Evolutionary conservation across 805 yeast genomes (phyloP).

Genomic region (Candida dendrica): DNA sequence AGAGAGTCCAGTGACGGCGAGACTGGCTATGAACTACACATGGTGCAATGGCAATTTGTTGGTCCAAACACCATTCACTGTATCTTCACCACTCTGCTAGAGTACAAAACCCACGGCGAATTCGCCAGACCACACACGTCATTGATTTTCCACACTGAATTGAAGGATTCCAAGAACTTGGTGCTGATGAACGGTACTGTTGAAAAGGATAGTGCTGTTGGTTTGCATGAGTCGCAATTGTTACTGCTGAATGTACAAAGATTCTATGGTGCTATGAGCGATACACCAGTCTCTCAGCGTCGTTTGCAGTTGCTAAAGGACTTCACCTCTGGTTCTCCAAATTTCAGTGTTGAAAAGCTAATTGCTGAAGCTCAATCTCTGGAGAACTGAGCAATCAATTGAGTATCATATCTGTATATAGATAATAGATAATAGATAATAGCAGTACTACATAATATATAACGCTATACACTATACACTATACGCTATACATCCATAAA

Average conservation of each 20-base stretch:
- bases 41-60: conserved; percentile 88
- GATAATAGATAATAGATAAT: no score
- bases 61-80: conserved; percentile 83
- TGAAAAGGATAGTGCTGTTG: conserved; percentile 62
- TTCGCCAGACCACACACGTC: conserved; percentile 95
- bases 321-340: conserved; percentile 62
- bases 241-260: conserved; percentile 71
- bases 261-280: conserved; percentile 66
- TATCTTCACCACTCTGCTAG: conserved; percentile 84
- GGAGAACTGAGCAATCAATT: conserved; percentile 30
- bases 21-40: conserved; percentile 72
- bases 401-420: no score
- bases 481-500: no score
- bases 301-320: conserved; percentile 53
- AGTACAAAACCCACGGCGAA: conserved; percentile 83
- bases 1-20: conserved; percentile 32
- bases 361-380: conserved; percentile 68
- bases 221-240: conserved; percentile 70
- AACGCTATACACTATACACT: no score
- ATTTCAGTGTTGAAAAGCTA: conserved; percentile 62
- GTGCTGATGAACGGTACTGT: conserved; percentile 84
- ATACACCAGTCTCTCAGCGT: conserved; percentile 33
- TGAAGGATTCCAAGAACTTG: conserved; percentile 48
- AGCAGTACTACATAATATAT: no score
- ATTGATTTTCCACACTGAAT: conserved; percentile 77